Base-by-base conservation (phyloP, 805 yeast genomes). In the Lachancea sp. region DNA sequence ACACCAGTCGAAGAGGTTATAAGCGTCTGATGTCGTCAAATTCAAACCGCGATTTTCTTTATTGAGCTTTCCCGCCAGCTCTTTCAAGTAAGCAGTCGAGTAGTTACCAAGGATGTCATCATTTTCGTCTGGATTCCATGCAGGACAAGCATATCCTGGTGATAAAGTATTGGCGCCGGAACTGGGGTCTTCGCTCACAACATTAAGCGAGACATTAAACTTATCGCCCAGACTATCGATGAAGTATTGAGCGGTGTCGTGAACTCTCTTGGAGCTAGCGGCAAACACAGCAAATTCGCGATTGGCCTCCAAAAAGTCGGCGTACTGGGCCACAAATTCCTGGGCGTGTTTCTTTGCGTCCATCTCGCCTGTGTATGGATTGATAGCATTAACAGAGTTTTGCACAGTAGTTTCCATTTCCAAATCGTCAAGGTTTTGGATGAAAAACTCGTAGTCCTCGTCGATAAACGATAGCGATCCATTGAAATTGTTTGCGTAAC, bases 1-100 rank as follows among this genome's bases (percentile, higher is more conserved):
- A 65, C 95, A 85, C 65, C 79, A 73, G 11, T 71, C 68, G 55
- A 82, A 79, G 50, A 85, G 55, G 19, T 62, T 63, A 36, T 60
- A 63, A 20, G 80, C 74, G 55, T 86, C 91, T 31, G 60, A 55
- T 2, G 69, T 57, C 2, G 80, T 72, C 44, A 85, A 51, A 51
- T 77, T 67, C 51, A 69, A 67, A 2, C 79, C 82, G 2, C 78
- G 77, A 44, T 85, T 77, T 41, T 72, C 68, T 38, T 60, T 59
- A 54, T 75, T 75, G 41, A 85, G 66, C 54, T 95, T 72, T n/a
- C 60, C 60, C 6, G 81, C 74, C 25, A 86, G 85, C 17, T 62
- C 67, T 6, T 61, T 54, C 51, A 82, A 69, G 60, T 77, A 84
- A 3, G 47, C 43, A 8, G 51, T 46, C 3, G 58, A 49, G 46